Evolutionary conservation across 1,284 basidiomycete genomes (phyloP), one percentile per base, ranked within the genome.

Genomic region (Ustilago bromivora): DNA sequence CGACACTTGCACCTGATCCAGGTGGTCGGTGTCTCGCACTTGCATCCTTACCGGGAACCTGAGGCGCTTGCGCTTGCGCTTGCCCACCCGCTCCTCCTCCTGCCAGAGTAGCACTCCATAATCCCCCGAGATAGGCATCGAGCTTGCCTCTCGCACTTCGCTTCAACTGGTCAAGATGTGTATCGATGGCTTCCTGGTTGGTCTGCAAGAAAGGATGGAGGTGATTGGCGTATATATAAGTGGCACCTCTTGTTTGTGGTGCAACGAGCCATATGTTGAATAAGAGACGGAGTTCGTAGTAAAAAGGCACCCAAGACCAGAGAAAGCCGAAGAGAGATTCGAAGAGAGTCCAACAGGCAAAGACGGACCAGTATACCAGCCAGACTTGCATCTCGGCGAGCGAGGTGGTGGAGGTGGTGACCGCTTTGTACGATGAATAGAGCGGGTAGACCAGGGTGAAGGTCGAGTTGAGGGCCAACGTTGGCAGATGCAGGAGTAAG

Each of bases 131-230:
- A 2, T n/a, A 15, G 1, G 10, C 61, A n/a, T 73, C 61, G 9
- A 65, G 10, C 34, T 47, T 71, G 13, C 7, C 57, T 34, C 34
- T 54, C 0, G 65, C 19, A 35, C 15, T 34, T 5, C 34, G 40
- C 57, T 82, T 85, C n/a, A 68, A 78, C 13, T 80, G 61, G 3
- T 91, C 90, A 57, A 94, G 88, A 0, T 90, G 88, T n/a, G 89
- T 89, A 85, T 95, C 94, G 84, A 96, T 95, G 81, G 93, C 90
- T 7, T 88, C 82, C 87, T 95, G 94, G 84, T 95, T 92, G 11
- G 88, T 85, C 67, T 89, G 89, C 81, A 96, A 90, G 88, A 94
- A 92, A 0, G 94, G 94, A 57, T 91, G 90, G 13, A 96, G 90
- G 76, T 94, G 91, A 28, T 89, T 88, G 61, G 88, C 88, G 88